Evolutionary conservation across 2,329 filamentous ascomycete species (phyloP).

Genomic region (Ceratocystis eucalypticola): DNA sequence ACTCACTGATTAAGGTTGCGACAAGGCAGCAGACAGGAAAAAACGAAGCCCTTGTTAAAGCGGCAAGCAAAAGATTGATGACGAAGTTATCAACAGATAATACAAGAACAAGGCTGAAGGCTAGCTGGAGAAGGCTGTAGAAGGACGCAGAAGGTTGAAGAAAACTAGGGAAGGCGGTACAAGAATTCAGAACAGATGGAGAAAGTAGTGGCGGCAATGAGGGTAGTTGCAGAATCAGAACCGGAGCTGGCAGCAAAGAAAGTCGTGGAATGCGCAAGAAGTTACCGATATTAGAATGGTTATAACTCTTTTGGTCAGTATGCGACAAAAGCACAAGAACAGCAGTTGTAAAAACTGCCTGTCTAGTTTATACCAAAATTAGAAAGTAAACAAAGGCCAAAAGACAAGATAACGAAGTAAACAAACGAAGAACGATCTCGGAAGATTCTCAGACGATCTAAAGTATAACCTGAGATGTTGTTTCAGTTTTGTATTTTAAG

Average conservation of each 20-base stretch:
- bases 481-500: not conserved
- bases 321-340: not conserved
- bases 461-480: not conserved
- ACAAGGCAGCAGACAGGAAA: not conserved
- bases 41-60: not conserved
- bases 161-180: not conserved
- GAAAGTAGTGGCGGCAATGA: not conserved
- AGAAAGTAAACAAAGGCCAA: not conserved
- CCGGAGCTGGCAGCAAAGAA: not conserved
- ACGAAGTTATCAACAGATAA: not conserved
- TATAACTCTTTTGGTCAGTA: not conserved
- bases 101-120: not conserved
- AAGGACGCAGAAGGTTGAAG: not conserved
- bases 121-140: not conserved
- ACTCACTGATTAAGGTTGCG: not conserved
- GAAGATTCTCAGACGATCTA: not conserved
- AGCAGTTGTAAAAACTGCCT: not conserved
- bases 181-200: not conserved
- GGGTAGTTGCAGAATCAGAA: constrained; percentile 4
- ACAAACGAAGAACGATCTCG: not conserved
- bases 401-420: not conserved
- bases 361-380: not conserved
- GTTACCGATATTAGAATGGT: not conserved
- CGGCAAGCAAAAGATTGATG: not conserved
- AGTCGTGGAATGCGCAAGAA: not conserved